Evolutionary conservation across 495 filamentous ascomycete species (phyloP).

Genomic region (Apiosordaria backusii): DNA sequence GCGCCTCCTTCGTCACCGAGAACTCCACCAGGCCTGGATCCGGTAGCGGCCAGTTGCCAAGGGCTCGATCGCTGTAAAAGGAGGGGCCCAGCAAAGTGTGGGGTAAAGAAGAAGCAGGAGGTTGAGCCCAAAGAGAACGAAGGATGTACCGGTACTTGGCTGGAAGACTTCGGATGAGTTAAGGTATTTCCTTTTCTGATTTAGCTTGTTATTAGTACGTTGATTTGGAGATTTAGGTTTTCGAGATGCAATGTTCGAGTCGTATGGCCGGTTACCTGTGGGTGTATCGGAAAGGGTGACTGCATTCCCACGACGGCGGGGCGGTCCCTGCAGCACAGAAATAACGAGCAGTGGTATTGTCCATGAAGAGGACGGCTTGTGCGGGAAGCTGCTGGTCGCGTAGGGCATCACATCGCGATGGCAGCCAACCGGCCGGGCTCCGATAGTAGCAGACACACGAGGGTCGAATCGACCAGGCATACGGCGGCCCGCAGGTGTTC

Average conservation of each 20-base stretch:
- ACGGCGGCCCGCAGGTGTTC: not conserved
- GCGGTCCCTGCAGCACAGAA: not conserved
- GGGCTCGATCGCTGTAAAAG: constrained; percentile 4
- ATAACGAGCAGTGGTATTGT: not conserved
- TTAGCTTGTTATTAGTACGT: not conserved
- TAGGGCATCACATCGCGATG: not conserved
- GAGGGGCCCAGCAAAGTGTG: constrained; percentile 1
- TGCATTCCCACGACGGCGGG: not conserved
- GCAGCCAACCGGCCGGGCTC: not conserved
- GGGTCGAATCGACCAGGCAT: not conserved
- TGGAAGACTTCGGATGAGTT: not conserved
- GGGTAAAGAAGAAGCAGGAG: not conserved
- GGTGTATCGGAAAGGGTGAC: not conserved
- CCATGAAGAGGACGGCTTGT: not conserved
- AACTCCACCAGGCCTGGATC: constrained; percentile 5
- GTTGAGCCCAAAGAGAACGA: not conserved
- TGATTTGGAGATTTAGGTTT: too few relatives aligned
- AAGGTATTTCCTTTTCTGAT: not conserved
- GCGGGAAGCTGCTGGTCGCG: not conserved
- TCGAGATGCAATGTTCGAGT: too few relatives aligned
- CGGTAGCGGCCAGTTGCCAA: constrained; percentile 12
- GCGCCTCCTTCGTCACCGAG: constrained; percentile 18
- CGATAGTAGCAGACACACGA: not conserved
- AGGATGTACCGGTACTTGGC: not conserved
- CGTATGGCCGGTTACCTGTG: too few relatives aligned